Conservation (phyloP, 1,139 yeast genomes). For the Candida sp. region DNA sequence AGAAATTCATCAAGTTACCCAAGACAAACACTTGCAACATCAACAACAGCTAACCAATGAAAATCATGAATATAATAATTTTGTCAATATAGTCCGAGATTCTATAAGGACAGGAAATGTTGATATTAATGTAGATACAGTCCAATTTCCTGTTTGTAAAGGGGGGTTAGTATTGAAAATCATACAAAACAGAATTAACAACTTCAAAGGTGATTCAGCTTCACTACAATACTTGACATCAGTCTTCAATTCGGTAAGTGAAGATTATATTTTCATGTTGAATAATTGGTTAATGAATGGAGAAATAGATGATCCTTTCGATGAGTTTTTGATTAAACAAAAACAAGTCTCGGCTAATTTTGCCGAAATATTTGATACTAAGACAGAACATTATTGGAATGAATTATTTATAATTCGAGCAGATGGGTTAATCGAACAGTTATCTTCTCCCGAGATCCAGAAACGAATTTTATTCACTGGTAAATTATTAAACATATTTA, state of each 20-base stretch:
- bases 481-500: conserved; percentile 72
- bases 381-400: conserved; percentile 83
- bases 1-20: conserved; percentile 39
- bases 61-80: conserved; percentile 24
- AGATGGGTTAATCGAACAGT: conserved; percentile 74
- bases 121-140: conserved; percentile 45
- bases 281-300: conserved; percentile 81
- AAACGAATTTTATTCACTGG: conserved; percentile 78
- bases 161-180: conserved; percentile 67
- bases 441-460: conserved; percentile 53
- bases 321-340: conserved; percentile 73
- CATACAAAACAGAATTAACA: conserved; percentile 54
- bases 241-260: conserved; percentile 59
- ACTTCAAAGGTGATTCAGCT: conserved; percentile 63
- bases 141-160: conserved; percentile 51
- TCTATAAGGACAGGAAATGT: conserved; percentile 6
- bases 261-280: conserved; percentile 64
- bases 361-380: conserved; percentile 39
- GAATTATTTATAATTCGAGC: conserved; percentile 72
- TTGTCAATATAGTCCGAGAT: conserved; percentile 35
- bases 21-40: conserved; percentile 12
- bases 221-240: conserved; percentile 49
- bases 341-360: conserved; percentile 28
- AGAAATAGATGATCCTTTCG: conserved; percentile 69
- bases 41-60: not conserved